Evolutionary conservation across 106 monocot species (phyloP), one percentile per base, ranked within the genome.

Genomic region (Chionographis japonica): DNA sequence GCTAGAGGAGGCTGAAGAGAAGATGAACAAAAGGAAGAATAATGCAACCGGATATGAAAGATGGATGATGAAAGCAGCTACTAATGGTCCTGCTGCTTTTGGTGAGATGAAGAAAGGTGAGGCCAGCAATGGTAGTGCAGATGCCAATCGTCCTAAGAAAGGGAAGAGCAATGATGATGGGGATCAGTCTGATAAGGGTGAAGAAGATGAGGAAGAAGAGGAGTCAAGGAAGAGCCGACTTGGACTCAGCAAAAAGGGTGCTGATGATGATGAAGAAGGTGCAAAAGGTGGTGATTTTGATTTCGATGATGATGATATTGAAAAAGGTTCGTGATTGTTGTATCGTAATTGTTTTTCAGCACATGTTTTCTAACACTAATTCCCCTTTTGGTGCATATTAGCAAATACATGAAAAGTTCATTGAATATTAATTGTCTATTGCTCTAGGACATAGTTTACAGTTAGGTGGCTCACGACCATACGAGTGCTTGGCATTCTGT

Each of bases 51-150:
- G 98, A 17, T 99, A 99, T 82, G 98, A 93, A 75, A 89, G 98
- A 67, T 99, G 98, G 98, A 90, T 99, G 93, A 99, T 93, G 98
- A 99, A 99, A 69, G 87, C 98, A 66, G 98, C 93, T 56, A 72
- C 83, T 59, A 99, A 86, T 85, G 98, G 98, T 27, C 60, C 98
- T 67, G 98, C 87, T 69, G 98, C 87, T 74, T 99, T 99, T 80
- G 90, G 93, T 84, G 88, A 83, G 77, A 37, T 57, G 12, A 88
- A 79, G 68, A 90, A 83, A 20, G 20, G 20, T 40, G 93, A 85
- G 38, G 65, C 58, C 3, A 37, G 40, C 59, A 38, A 61, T 61
- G 71, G 50, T 39, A 71, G 62, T 40, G 35, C 66, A 60, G 92
- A 84, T 12, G 74, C 54, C 36, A 50, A 12, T 60, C 89, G 87